Conservation (phyloP, 805 yeast species). For the Ogataea corticis region DNA sequence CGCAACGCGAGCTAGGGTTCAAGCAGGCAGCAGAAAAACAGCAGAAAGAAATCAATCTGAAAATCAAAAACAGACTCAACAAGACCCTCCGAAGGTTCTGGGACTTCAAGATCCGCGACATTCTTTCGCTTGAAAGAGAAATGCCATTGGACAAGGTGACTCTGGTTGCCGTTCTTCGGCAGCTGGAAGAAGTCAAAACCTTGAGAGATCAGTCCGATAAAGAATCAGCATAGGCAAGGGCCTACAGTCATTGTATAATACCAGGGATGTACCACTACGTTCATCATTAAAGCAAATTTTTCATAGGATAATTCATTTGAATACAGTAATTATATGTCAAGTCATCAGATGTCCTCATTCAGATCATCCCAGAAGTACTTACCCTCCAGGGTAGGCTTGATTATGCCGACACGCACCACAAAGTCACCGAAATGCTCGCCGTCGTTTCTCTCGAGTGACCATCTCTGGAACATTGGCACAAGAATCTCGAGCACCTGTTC, state of each 20-base stretch:
- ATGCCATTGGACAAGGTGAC: slow-evolving; percentile 29
- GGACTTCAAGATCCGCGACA: slow-evolving; percentile 46
- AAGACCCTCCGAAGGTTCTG: slow-evolving; percentile 50
- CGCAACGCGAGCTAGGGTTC: slow-evolving; percentile 21
- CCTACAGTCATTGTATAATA: neutral
- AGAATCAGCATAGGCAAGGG: no score
- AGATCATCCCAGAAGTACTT: slow-evolving; percentile 93
- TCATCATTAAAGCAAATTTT: neutral
- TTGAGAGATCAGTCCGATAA: no score
- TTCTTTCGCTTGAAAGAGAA: slow-evolving; percentile 46
- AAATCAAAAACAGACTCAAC: slow-evolving; percentile 44
- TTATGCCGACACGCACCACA: slow-evolving; percentile 81
- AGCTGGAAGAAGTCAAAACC: slow-evolving; percentile 17
- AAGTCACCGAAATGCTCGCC: slow-evolving; percentile 97
- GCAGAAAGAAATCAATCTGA: slow-evolving; percentile 34
- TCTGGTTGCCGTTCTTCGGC: slow-evolving; percentile 34
- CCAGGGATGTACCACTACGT: neutral
- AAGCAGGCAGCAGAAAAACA: slow-evolving; percentile 27
- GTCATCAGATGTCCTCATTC: slow-evolving; percentile 63
- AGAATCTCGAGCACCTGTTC: slow-evolving; percentile 78
- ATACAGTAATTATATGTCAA: neutral
- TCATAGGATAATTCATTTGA: neutral
- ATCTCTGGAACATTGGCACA: slow-evolving; percentile 86
- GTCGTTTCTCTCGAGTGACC: slow-evolving; percentile 89
- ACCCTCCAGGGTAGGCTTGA: slow-evolving; percentile 87